Evolutionary conservation across 106 monocot species (phyloP), one percentile per base, ranked within the genome.

Genomic region (Dioscorea alata): DNA sequence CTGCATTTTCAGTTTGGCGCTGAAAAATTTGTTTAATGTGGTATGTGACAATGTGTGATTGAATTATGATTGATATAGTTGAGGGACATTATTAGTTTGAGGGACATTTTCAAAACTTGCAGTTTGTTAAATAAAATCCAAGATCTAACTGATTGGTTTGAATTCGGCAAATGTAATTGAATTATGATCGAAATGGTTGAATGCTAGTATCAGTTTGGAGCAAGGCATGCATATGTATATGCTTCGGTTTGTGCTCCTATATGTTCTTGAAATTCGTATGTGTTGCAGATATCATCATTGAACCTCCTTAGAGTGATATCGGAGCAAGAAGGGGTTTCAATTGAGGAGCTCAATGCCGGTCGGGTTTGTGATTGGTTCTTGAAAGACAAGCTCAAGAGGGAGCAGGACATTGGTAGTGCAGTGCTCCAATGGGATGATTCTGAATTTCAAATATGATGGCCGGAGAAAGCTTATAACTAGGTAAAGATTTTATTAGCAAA

Each of bases 401-500:
- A 94, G 75, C 90, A 94, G 66, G 78, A 87, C 59, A 34, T 76
- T 35, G 86, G 76, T n/a, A 82, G 90, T 73, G 90, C 90, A 34
- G 93, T 93, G 22, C 82, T 93, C 23, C 89, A 93, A 42, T 93
- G 93, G 93, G 93, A 86, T 70, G 86, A 89, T 61, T 76, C 86
- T 12, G 79, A 68, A 6, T 84, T 82, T 64, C 76, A 50, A 33
- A 60, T 78, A n/a, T 63, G 49, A 54, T 0, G 17, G 4, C 33
- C 10, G 19, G 4, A 9, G 61, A 24, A 42, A 42, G 42, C 42
- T 42, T 10, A 42, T 42, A 8, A 42, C 10, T 42, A 42, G 42
- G 42, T 42, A 42, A 42, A 42, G 42, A 42, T 42, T 10, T 5
- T 42, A 6, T 42, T 42, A 42, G 42, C 42, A 42, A 42, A 42